A percentile compares a stretch with the other conserved stretches of the same genome.
phyloP scores from a whole-genome alignment of 2,329 filamentous ascomycete genomes.

The Zasmidium angulare region DNA sequence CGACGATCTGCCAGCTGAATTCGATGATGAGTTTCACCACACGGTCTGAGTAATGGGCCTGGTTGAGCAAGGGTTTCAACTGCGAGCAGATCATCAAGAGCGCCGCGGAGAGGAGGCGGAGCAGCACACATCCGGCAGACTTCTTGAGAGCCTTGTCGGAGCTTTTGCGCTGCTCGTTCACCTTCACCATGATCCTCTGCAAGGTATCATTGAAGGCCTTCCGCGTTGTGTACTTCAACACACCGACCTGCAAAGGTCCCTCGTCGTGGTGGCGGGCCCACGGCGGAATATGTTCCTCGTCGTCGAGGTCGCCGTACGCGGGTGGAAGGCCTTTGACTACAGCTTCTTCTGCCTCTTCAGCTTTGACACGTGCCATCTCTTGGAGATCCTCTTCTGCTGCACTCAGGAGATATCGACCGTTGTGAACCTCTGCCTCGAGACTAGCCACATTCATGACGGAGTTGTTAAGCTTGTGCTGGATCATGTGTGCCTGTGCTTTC shows the following conservation, averaged over 20 bases:
- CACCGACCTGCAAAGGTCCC: slow-evolving; percentile 18
- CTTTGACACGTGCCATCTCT: slow-evolving; percentile 22
- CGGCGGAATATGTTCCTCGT: slow-evolving; percentile 19
- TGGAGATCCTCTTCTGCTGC: slow-evolving; percentile 22
- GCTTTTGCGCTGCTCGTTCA: slow-evolving; percentile 1
- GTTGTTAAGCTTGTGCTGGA: too few species aligned
- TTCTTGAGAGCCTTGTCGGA: background rate
- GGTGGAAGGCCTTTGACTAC: slow-evolving; percentile 23
- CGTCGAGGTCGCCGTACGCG: slow-evolving; percentile 27
- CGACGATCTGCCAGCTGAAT: slow-evolving; percentile 15
- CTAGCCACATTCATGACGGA: too few species aligned
- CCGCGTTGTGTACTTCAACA: slow-evolving; percentile 16
- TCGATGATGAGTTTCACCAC: slow-evolving; percentile 21
- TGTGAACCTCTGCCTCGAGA: too few species aligned
- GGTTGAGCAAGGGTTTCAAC: background rate
- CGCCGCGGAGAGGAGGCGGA: background rate
- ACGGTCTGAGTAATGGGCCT: slow-evolving; percentile 15
- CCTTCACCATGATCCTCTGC: background rate
- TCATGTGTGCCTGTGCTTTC: background rate
- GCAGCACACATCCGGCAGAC: background rate
- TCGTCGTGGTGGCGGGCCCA: slow-evolving; percentile 15
- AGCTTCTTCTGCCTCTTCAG: slow-evolving; percentile 12
- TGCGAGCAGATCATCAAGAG: slow-evolving; percentile 1
- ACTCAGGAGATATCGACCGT: background rate
- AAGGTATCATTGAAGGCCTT: slow-evolving; percentile 9